Evolutionary conservation across 306 rosid species (phyloP).

Genomic region (Malus asiatica): DNA sequence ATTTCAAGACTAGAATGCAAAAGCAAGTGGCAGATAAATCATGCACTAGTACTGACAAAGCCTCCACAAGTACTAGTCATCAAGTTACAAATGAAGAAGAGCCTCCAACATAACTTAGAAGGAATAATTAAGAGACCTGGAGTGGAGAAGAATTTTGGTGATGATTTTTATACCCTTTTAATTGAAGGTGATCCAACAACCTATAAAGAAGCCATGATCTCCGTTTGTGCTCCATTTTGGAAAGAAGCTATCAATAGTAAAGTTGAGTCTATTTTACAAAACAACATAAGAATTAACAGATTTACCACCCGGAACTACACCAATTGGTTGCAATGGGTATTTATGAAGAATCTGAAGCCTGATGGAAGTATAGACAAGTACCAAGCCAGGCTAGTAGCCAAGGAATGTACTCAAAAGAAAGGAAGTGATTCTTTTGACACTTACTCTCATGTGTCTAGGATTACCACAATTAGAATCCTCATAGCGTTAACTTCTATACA

Average conservation of each 20-base stretch:
- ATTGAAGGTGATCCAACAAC: too few species aligned
- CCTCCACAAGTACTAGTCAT: background rate
- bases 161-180: too few species aligned
- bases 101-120: background rate
- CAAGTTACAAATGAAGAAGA: background rate
- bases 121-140: too few species aligned
- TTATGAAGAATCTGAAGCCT: background rate
- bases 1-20: background rate
- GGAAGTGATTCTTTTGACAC: background rate
- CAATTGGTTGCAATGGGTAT: background rate
- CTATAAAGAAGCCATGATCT: too few species aligned
- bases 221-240: background rate
- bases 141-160: too few species aligned
- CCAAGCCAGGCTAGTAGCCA: background rate
- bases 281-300: background rate
- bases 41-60: background rate
- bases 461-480: background rate
- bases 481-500: background rate
- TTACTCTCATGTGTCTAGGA: background rate
- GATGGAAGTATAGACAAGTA: background rate
- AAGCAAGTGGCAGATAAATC: background rate
- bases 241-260: constrained; percentile 1
- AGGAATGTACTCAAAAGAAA: background rate
- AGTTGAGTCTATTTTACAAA: background rate
- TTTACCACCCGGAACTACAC: background rate